These are phyloP conservation scores for Fraxinus angustifolia DNA, from an alignment of 305 asterid species.

Conservation along the genomic window DNA sequence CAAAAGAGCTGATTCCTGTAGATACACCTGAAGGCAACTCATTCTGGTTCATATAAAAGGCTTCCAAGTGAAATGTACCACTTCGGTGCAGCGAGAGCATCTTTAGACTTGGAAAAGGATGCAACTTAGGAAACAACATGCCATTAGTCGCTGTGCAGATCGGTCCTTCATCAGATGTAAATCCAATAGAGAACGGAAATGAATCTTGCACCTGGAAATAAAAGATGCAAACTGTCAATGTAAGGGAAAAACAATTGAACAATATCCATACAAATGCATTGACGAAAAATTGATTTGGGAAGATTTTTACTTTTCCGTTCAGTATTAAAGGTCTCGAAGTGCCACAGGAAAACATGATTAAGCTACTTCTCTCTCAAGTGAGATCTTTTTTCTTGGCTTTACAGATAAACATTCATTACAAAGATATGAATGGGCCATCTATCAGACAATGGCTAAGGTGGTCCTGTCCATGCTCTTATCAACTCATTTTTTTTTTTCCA, in stretches of 20 bases:
- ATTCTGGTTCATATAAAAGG: constrained; percentile 56
- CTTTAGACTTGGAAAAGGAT: constrained; percentile 67
- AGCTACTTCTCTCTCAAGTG: constrained; percentile 8
- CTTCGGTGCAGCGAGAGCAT: constrained; percentile 58
- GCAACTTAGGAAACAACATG: constrained; percentile 63
- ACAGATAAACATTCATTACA: neutral
- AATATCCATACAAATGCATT: neutral
- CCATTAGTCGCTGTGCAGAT: constrained; percentile 46
- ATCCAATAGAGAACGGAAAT: constrained; percentile 74
- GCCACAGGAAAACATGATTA: constrained; percentile 7
- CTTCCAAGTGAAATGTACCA: constrained; percentile 62
- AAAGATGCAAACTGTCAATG: constrained; percentile 22
- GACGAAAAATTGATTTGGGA: neutral
- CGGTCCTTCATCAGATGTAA: constrained; percentile 56
- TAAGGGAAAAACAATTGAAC: constrained; percentile 4
- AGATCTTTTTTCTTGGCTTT: neutral
- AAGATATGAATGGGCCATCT: constrained; percentile 3
- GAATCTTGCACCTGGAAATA: constrained; percentile 80
- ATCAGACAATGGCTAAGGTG: neutral
- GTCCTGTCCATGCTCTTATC: neutral
- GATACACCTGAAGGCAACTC: constrained; percentile 74
- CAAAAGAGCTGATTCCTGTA: constrained; percentile 59
- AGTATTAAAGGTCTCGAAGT: constrained; percentile 11
- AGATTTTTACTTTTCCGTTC: constrained; percentile 11
- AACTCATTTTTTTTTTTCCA: neutral